Evolutionary conservation across 306 rosid genomes (phyloP), one percentile per base, ranked within the genome.

Genomic region (Fragaria ananassa): DNA sequence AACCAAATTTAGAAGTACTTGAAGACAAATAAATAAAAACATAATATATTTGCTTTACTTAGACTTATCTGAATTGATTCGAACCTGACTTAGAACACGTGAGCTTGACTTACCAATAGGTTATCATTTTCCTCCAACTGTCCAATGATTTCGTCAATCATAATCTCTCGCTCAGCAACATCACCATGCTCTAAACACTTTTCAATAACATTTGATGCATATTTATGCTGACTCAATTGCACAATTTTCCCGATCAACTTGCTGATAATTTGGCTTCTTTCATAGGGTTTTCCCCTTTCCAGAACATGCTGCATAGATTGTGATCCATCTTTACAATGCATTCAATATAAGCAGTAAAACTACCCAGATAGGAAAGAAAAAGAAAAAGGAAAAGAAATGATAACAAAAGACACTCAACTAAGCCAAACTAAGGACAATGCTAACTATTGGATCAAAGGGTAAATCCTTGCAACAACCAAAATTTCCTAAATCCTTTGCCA

Each of bases 201-300:
- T 81, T 94, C 98, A 61, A 94, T 80, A 62, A 94, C 98, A 84
- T 94, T 91, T 31, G 98, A 94, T 63, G 97, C 98, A 65, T 85
- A 93, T 75, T 93, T 91, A 83, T 88, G 96, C 84, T 81, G 89
- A 75, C 96, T 91, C 87, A 88, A 65, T 77, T 83, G 82, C 47
- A 91, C 91, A 87, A 91, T 61, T 65, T 70, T 83, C 63, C 91
- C 88, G 19, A 73, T 34, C 79, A 91, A 76, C 82, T 85, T 87
- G 77, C 78, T 81, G 61, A 91, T 87, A 31, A 91, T 91, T 82
- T 85, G 85, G 64, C 88, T 82, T 77, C 93, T 84, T 81, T 89
- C 90, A 41, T 75, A 80, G 63, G 79, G 73, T 82, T 77, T 91
- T 76, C 96, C 93, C 65, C 85, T 60, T 80, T 87, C 87, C 79